Conservation (phyloP, 768 basidiomycete genomes). For the Holtermannia corniformis region DNA sequence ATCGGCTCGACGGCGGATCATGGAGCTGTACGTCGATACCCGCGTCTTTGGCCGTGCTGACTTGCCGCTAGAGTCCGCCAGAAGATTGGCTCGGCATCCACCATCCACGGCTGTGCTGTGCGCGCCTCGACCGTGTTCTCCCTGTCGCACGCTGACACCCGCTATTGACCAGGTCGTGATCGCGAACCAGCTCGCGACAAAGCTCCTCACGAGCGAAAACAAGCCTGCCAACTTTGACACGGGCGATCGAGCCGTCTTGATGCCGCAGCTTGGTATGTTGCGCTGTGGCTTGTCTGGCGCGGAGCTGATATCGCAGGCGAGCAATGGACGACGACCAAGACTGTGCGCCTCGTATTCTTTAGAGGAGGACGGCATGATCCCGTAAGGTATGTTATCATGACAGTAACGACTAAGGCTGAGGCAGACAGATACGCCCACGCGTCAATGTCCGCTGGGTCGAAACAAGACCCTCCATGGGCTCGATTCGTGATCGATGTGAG, state of each 20-base stretch:
- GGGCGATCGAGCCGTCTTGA: constrained; percentile 34
- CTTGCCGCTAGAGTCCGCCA: constrained; percentile 23
- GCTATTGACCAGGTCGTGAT: constrained; percentile 24
- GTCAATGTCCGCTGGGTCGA: constrained; percentile 10
- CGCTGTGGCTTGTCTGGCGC: neutral
- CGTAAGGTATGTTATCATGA: constrained; percentile 14
- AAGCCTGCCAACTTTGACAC: constrained; percentile 39
- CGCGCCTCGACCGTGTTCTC: no score
- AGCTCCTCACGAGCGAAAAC: constrained; percentile 33
- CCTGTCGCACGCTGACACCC: neutral
- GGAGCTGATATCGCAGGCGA: constrained; percentile 17
- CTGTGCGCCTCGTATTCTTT: constrained; percentile 30
- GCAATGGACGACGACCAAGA: constrained; percentile 32
- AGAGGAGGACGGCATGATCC: constrained; percentile 26
- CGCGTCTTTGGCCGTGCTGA: neutral
- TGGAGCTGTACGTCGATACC: constrained; percentile 27
- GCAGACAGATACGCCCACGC: constrained; percentile 7
- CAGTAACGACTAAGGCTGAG: neutral
- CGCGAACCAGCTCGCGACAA: constrained; percentile 38
- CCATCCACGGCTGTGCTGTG: constrained; percentile 29
- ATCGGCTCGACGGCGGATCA: constrained; percentile 13
- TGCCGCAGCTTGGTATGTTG: constrained; percentile 37
- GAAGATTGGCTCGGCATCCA: constrained; percentile 31
- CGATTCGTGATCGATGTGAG: constrained; percentile 35
- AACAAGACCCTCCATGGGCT: constrained; percentile 23